Percentiles rank a stretch among this genome's conserved stretches.
Evolutionary conservation across 176 grass and related monocot species (phyloP).

Genomic region (Triticum timopheevii): DNA sequence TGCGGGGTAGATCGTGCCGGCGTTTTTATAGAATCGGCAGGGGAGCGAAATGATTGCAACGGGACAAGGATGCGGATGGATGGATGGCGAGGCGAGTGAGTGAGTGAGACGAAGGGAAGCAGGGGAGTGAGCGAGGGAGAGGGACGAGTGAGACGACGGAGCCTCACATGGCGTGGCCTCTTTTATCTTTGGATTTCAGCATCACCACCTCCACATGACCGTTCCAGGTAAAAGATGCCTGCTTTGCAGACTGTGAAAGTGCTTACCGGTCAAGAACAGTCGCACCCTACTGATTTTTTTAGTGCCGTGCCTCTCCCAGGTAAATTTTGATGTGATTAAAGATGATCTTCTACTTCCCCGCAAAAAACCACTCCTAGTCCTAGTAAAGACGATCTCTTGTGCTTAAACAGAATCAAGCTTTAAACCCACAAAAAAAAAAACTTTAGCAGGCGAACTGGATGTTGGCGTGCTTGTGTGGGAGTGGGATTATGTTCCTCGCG

Average conservation of each 20-base stretch:
- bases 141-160: background rate
- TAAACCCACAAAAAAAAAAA: too few species aligned
- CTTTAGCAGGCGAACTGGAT: background rate
- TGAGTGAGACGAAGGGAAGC: background rate
- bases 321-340: too few species aligned
- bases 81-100: background rate
- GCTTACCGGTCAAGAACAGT: background rate
- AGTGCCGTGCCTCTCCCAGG: background rate
- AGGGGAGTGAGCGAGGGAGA: background rate
- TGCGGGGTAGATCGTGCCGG: slow-evolving; percentile 24
- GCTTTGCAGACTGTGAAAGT: slow-evolving; percentile 39
- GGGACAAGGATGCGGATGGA: slow-evolving; percentile 39
- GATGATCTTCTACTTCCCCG: too few species aligned
- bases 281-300: background rate
- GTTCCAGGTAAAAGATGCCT: slow-evolving; percentile 42
- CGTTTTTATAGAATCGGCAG: slow-evolving; percentile 36
- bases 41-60: slow-evolving; percentile 22
- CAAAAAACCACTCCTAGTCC: too few species aligned
- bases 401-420: background rate
- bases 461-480: background rate
- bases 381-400: too few species aligned
- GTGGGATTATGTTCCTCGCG: background rate
- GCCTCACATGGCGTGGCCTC: slow-evolving; percentile 36
- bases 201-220: slow-evolving; percentile 33
- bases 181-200: slow-evolving; percentile 27